These are phyloP conservation scores for Stemphylium beticola DNA, from an alignment of 2,329 filamentous ascomycete species.

Conservation along the genomic window DNA sequence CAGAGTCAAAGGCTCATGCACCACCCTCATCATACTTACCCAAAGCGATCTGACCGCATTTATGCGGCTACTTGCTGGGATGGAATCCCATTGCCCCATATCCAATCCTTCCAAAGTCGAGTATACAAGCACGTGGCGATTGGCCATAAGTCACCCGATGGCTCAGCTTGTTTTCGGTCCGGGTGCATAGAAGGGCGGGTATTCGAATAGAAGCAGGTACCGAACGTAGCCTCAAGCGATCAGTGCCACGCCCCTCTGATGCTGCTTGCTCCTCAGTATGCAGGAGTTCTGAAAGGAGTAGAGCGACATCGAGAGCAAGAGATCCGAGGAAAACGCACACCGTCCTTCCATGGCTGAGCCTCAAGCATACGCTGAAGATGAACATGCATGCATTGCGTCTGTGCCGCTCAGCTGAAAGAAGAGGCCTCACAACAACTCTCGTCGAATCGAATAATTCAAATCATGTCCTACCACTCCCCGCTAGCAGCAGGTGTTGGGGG, in stretches of 20 bases:
- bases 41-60: conserved; percentile 4
- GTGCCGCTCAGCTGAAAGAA: neutral
- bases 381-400: neutral
- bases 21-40: neutral
- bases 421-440: neutral
- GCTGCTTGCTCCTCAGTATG: neutral
- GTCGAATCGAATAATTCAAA: neutral
- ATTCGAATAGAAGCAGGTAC: conserved; percentile 6
- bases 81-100: conserved; percentile 3
- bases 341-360: neutral
- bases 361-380: neutral
- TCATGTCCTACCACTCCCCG: neutral
- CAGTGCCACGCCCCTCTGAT: neutral
- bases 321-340: neutral
- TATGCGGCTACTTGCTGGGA: neutral
- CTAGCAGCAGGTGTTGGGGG: neutral
- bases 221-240: neutral
- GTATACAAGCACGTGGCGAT: neutral
- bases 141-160: neutral
- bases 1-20: neutral
- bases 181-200: neutral
- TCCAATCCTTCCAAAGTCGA: neutral
- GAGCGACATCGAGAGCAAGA: neutral
- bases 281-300: neutral
- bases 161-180: neutral